Conservation (phyloP, 2,329 filamentous ascomycete genomes). For the Nannizziopsis arthrosporioides region DNA sequence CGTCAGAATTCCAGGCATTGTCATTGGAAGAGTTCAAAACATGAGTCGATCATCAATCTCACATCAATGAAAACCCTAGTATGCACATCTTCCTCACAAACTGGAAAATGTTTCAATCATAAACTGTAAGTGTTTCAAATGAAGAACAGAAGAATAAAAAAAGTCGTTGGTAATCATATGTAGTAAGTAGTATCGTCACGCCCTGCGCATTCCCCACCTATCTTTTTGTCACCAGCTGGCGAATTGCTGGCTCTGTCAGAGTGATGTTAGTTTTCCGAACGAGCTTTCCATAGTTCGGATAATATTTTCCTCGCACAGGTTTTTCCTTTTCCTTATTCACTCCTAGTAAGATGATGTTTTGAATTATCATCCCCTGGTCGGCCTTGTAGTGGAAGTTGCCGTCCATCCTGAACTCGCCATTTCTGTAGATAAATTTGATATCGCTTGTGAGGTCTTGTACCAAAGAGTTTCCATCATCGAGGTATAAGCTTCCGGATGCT, state of each 20-base stretch:
- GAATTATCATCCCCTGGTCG: constrained; percentile 30
- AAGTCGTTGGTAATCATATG: too few relatives aligned
- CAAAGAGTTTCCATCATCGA: constrained; percentile 65
- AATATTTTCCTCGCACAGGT: constrained; percentile 5
- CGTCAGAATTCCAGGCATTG: too few relatives aligned
- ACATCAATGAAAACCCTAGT: too few relatives aligned
- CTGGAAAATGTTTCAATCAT: too few relatives aligned
- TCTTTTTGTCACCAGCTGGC: too few relatives aligned
- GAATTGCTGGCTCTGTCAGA: background rate
- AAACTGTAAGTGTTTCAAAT: too few relatives aligned
- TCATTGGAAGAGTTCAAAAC: too few relatives aligned
- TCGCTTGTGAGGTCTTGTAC: constrained; percentile 44
- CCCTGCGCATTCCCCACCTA: too few relatives aligned
- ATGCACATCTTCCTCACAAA: too few relatives aligned
- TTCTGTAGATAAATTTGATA: constrained; percentile 46
- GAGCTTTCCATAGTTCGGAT: constrained; percentile 5
- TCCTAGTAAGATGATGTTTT: constrained; percentile 43
- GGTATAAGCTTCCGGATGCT: constrained; percentile 57
- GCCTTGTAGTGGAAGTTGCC: constrained; percentile 14
- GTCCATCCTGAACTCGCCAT: constrained; percentile 26
- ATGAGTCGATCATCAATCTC: too few relatives aligned
- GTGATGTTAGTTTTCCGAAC: constrained; percentile 7
- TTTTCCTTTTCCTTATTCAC: background rate
- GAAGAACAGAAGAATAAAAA: too few relatives aligned
- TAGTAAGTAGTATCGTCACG: too few relatives aligned